phyloP scores from a whole-genome alignment of 768 basidiomycete genomes.

The Amanita molliuscula region DNA sequence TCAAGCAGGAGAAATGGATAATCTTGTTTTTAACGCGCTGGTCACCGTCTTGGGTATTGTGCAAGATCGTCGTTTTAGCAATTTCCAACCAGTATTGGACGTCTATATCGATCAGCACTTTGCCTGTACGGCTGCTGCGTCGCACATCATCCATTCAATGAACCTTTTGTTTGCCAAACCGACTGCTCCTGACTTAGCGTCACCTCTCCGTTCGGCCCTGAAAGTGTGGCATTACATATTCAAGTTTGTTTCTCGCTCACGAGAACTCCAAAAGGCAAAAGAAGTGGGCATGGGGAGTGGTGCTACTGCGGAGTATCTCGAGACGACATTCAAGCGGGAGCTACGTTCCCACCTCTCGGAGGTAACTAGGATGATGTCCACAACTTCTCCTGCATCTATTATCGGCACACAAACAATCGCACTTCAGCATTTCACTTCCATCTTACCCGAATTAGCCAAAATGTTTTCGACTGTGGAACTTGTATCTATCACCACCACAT shows the following conservation, averaged over 20 bases:
- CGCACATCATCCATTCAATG: slow-evolving; percentile 83
- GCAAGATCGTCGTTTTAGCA: slow-evolving; percentile 89
- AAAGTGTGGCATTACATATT: slow-evolving; percentile 98
- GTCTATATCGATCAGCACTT: slow-evolving; percentile 91
- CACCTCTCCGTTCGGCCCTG: slow-evolving; percentile 74
- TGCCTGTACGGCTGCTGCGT: slow-evolving; percentile 66
- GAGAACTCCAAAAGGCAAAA: slow-evolving; percentile 78
- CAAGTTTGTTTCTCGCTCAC: slow-evolving; percentile 85
- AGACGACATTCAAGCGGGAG: slow-evolving; percentile 77
- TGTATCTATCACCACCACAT: slow-evolving; percentile 77
- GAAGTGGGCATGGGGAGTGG: slow-evolving; percentile 73
- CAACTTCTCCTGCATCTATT: slow-evolving; percentile 67
- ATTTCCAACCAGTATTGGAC: slow-evolving; percentile 89
- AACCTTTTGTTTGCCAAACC: slow-evolving; percentile 70
- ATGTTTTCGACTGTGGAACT: slow-evolving; percentile 78
- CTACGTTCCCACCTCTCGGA: slow-evolving; percentile 65
- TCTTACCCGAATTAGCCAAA: slow-evolving; percentile 78
- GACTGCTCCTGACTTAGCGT: slow-evolving; percentile 59
- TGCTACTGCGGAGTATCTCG: slow-evolving; percentile 79
- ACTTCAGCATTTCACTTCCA: slow-evolving; percentile 85
- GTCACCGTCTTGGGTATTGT: slow-evolving; percentile 89
- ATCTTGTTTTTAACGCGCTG: slow-evolving; percentile 81
- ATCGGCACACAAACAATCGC: slow-evolving; percentile 96
- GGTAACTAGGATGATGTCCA: slow-evolving; percentile 85
- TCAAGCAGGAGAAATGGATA: slow-evolving; percentile 69